Percentiles rank a stretch among this genome's conserved stretches.
phyloP scores from a whole-genome alignment of 2,329 filamentous ascomycete species.

The Dactylellina leptospora region DNA sequence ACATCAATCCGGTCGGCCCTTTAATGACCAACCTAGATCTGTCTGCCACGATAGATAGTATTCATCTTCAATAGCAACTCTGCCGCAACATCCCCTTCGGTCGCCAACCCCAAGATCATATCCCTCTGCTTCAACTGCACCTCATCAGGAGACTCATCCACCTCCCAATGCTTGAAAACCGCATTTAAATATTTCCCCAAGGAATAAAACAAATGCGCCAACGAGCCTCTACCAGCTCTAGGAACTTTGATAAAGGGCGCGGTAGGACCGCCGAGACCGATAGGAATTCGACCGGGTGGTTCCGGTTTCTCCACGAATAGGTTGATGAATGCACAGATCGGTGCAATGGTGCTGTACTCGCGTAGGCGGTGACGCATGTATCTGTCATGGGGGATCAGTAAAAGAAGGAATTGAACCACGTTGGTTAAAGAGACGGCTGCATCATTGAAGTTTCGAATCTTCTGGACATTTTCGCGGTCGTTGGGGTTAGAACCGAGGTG shows the following conservation, averaged over 20 bases:
- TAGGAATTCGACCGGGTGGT: neutral
- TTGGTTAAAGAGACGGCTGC: slow-evolving; percentile 7
- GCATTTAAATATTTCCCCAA: slow-evolving; percentile 12
- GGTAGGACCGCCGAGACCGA: neutral
- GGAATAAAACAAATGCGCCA: slow-evolving; percentile 23
- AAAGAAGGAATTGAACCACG: slow-evolving; percentile 20
- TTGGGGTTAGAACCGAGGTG: neutral
- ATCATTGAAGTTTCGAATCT: slow-evolving; percentile 30
- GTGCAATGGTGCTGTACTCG: slow-evolving; percentile 16
- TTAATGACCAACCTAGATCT: no score
- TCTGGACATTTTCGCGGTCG: neutral
- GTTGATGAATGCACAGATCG: slow-evolving; percentile 30
- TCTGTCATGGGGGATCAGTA: slow-evolving; percentile 19
- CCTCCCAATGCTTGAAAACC: slow-evolving; percentile 21
- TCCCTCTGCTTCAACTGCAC: slow-evolving; percentile 28
- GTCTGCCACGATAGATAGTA: no score
- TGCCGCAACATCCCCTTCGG: slow-evolving; percentile 33
- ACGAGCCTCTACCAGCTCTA: neutral
- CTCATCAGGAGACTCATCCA: slow-evolving; percentile 15
- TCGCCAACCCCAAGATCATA: slow-evolving; percentile 30
- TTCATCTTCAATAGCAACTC: slow-evolving; percentile 33
- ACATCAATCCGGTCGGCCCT: no score
- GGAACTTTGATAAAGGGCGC: slow-evolving; percentile 34
- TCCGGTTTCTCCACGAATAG: slow-evolving; percentile 39
- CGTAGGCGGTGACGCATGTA: slow-evolving; percentile 36